Evolutionary conservation across 768 basidiomycete species (phyloP), one percentile per base, ranked within the genome.

Genomic region (Rhizopogon salebrosus): DNA sequence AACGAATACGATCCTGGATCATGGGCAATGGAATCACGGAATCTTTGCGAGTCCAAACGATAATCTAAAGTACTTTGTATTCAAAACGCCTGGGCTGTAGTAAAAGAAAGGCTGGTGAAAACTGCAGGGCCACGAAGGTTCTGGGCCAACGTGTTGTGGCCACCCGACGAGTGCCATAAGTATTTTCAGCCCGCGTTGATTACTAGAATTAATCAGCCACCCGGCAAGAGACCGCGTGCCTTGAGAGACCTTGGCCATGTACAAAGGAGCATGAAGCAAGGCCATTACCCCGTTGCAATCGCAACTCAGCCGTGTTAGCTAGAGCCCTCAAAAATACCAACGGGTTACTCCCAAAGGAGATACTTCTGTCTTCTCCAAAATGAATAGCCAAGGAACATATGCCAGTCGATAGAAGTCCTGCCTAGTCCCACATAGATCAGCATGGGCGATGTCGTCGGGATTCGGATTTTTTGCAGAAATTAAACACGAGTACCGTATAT

Each of bases 301-400:
- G 8, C 13, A 22, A 20, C 29, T 45, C 27, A 27, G 16, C 29
- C 20, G 29, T 29, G 27, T 45, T 45, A 45, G 43, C 43, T 6
- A 43, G 18, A 45, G 27, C 18, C 42, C 29, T 29, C 6, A 45
- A 3, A 45, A 29, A 45, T 29, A 45, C 43, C 29, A 45, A 16
- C 29, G 45, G 29, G 20, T 34, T 34, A 46, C 45, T 46, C 45
- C 45, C 31, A 46, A 46, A 34, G 45, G 45, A 20, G 45, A 34
- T 46, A 8, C 26, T 46, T 46, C 29, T 34, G 20, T 22, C 22
- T 46, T 13, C 45, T 46, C 45, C 20, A 34, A 22, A 46, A 29
- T 46, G 45, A 46, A 46, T 46, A 46, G 31, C 35, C 45, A 46
- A 46, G 45, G 45, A 29, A 46, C 29, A 14, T 34, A 29, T 29